Evolutionary conservation across 1,284 basidiomycete genomes (phyloP), one percentile per base, ranked within the genome.

Genomic region (Cutaneotrichosporon cyanovorans): DNA sequence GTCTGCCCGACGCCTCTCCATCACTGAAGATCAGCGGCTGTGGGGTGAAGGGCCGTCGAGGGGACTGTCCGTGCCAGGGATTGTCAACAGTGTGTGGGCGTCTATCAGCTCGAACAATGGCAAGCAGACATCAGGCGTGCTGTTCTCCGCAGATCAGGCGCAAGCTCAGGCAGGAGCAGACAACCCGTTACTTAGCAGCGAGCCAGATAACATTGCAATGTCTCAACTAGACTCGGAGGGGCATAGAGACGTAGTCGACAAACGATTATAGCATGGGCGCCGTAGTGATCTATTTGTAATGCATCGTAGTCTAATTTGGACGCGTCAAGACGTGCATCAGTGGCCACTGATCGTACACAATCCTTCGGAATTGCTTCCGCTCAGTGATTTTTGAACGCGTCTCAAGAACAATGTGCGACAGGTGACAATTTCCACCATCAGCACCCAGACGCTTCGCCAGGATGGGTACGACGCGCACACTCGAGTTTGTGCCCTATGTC

Each of bases 401-500:
- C 11, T 19, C 6, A 28, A 28, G 25, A 7, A 7, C 7, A 7
- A 28, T 28, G 25, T n/a, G 25, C 25, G 25, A 12, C 8, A 28
- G 7, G 8, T 28, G 25, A 28, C 8, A n/a, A 28, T 28, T 28
- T 28, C 25, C 25, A 12, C 25, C 12, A 7, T 7, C 12, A 28
- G 7, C 25, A 7, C n/a, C 12, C 25, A 7, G 8, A 14, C 25
- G 3, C 7, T 11, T 12, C 19, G 4, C 20, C 31, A 22, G 7
- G 28, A 40, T 40, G 39, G 38, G 25, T 14, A 7, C 25, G 12
- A 28, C 25, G 15, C 20, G 23, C 14, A 22, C 37, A 2, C 41
- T 47, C 28, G 37, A 43, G 16, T 51, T 51, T 28, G 37, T 47
- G 11, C 50, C 45, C 3, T 51, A 33, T 18, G 25, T 23, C 33